A percentile compares a stretch with the other conserved stretches of the same genome.
Evolutionary conservation across 1,284 basidiomycete species (phyloP).

Genomic region (Cystobasidiaceae sp.): DNA sequence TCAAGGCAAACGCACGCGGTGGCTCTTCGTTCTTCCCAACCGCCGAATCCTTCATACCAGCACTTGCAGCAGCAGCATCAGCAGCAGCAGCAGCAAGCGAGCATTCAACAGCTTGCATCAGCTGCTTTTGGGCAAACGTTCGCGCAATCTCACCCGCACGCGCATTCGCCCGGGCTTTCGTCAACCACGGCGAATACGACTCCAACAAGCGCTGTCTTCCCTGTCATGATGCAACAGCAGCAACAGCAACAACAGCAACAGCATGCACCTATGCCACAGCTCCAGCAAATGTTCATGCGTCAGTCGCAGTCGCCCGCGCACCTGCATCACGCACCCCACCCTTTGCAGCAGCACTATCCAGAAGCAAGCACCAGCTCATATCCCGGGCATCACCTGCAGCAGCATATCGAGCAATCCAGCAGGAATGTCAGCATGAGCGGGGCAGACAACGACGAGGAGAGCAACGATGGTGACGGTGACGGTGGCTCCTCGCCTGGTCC

Average conservation of each 20-base stretch:
- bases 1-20: not conserved
- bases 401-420: not conserved
- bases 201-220: not conserved
- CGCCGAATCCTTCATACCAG: not conserved
- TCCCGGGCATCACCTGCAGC: not conserved
- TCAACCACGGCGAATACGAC: not conserved
- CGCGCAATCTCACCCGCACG: no score
- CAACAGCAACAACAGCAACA: constrained; percentile 12
- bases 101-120: not conserved
- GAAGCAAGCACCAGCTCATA: constrained; percentile 3
- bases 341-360: not conserved
- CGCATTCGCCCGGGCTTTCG: not conserved
- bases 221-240: not conserved
- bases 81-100: not conserved
- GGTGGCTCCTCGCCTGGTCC: not conserved
- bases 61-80: not conserved
- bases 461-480: not conserved
- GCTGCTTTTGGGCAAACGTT: no score
- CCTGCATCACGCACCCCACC: not conserved
- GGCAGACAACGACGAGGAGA: not conserved
- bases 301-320: not conserved
- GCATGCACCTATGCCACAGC: not conserved
- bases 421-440: not conserved
- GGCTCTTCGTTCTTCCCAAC: not conserved
- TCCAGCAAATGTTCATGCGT: not conserved